A percentile compares a stretch with the other conserved stretches of the same genome.
Conservation (phyloP, 495 filamentous ascomycete species). For the Terfezia claveryi region DNA sequence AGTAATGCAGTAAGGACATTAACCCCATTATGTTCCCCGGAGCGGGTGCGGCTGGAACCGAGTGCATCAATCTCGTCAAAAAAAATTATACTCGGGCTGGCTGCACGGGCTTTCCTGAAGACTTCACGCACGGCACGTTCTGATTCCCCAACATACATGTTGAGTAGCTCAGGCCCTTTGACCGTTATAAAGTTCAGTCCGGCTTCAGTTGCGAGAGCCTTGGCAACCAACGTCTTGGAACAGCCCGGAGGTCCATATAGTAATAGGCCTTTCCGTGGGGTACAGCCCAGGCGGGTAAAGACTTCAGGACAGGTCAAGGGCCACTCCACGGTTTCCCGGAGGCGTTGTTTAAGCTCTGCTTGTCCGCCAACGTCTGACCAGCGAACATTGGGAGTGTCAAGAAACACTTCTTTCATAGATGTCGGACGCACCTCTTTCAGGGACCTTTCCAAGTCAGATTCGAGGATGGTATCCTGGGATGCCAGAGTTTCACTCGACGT, state of each 20-base stretch:
- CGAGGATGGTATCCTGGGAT: neutral
- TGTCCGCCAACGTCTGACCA: constrained; percentile 89
- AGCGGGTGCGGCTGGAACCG: constrained; percentile 36
- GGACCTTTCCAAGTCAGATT: constrained; percentile 31
- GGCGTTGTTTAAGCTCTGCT: constrained; percentile 48
- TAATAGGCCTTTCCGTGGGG: constrained; percentile 61
- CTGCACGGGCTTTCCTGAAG: constrained; percentile 68
- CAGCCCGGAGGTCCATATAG: constrained; percentile 91
- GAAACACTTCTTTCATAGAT: constrained; percentile 73
- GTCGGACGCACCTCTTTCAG: constrained; percentile 45
- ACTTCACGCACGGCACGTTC: constrained; percentile 74
- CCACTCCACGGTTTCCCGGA: constrained; percentile 41
- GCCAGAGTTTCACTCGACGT: neutral
- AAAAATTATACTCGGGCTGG: constrained; percentile 84
- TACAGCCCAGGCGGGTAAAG: constrained; percentile 39
- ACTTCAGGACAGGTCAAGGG: constrained; percentile 42
- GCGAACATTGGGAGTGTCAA: constrained; percentile 64
- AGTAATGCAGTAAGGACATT: constrained; percentile 81
- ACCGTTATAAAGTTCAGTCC: constrained; percentile 89
- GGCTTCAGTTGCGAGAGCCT: constrained; percentile 77
- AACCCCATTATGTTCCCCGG: constrained; percentile 31
- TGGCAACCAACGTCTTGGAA: constrained; percentile 83
- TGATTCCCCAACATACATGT: constrained; percentile 95
- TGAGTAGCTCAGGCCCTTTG: constrained; percentile 86
- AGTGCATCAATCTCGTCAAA: constrained; percentile 97